Evolutionary conservation across 1,284 basidiomycete species (phyloP), one percentile per base, ranked within the genome.

Genomic region (Ceraceosorus guamensis): DNA sequence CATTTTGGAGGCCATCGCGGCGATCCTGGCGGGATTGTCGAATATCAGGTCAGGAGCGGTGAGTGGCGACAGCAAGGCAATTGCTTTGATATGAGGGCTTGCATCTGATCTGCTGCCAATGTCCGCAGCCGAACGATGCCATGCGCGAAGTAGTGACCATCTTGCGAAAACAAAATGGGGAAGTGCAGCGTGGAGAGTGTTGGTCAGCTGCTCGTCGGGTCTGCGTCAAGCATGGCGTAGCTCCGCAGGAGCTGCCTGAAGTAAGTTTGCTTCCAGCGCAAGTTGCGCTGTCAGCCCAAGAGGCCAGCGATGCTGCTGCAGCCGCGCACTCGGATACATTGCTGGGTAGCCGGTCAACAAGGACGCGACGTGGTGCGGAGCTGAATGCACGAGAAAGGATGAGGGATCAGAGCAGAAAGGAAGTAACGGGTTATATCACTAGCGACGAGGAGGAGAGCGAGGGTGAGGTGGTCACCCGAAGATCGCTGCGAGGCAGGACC

Each of bases 1-100:
- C 14, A 62, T 70, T 55, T 57, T 70, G 18, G 62, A 61, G 30
- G 60, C 60, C 48, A 61, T 64, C 50, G 48, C 65, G 31, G 45
- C 37, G 10, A 37, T 32, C 30, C n/a, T 56, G 14, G 62, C 67
- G 8, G 67, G 61, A 3, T 48, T 68, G 18, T 43, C n/a, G 47
- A 56, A 62, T 50, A 60, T 68, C 59, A 53, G 48, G 16, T 31
- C 18, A 10, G 24, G 14, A 53, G 14, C 18, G 33, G 24, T 56
- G 11, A n/a, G n/a, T n/a, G n/a, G n/a, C n/a, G n/a, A n/a, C n/a
- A n/a, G n/a, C n/a, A n/a, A n/a, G n/a, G n/a, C n/a, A n/a, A n/a
- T n/a, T n/a, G n/a, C n/a, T n/a, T n/a, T n/a, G n/a, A n/a, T n/a
- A n/a, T n/a, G n/a, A n/a, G n/a, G n/a, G n/a, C n/a, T n/a, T n/a